phyloP scores from a whole-genome alignment of 169 alveolate species.

The Plasmodium reichenowi region DNA sequence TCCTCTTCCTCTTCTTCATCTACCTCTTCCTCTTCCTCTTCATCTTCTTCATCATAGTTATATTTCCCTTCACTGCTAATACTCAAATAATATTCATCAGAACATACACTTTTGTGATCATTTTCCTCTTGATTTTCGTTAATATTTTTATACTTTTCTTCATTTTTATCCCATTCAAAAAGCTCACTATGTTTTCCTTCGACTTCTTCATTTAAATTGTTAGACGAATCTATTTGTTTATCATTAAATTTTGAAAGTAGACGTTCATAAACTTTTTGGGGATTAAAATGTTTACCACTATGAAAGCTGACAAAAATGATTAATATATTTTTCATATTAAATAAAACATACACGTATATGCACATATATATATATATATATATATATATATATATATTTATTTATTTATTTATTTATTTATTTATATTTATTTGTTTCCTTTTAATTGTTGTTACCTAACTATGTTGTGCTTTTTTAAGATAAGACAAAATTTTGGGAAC shows the following conservation, averaged over 20 bases:
- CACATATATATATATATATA: too few species aligned
- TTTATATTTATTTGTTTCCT: not conserved
- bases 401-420: too few species aligned
- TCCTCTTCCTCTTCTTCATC: not conserved
- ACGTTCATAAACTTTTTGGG: too few species aligned
- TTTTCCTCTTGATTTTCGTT: not conserved
- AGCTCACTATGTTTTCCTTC: not conserved
- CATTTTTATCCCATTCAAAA: slow-evolving; percentile 1
- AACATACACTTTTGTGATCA: not conserved
- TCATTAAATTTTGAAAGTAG: too few species aligned
- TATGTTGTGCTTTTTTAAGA: slow-evolving; percentile 1
- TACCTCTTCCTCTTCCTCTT: not conserved
- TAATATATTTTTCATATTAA: too few species aligned
- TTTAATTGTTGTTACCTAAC: not conserved
- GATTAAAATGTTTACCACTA: too few species aligned
- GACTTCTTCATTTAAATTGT: not conserved
- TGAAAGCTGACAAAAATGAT: not conserved
- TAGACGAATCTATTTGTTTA: not conserved
- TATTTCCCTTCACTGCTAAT: slow-evolving; percentile 10
- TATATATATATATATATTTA: too few species aligned
- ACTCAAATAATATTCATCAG: slow-evolving; percentile 21
- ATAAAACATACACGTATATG: too few species aligned
- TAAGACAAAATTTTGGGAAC: slow-evolving; percentile 41
- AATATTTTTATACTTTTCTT: not conserved
- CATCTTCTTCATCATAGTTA: not conserved